Evolutionary conservation across 2,329 filamentous ascomycete genomes (phyloP), one percentile per base, ranked within the genome.

Genomic region (Onygenales sp.): DNA sequence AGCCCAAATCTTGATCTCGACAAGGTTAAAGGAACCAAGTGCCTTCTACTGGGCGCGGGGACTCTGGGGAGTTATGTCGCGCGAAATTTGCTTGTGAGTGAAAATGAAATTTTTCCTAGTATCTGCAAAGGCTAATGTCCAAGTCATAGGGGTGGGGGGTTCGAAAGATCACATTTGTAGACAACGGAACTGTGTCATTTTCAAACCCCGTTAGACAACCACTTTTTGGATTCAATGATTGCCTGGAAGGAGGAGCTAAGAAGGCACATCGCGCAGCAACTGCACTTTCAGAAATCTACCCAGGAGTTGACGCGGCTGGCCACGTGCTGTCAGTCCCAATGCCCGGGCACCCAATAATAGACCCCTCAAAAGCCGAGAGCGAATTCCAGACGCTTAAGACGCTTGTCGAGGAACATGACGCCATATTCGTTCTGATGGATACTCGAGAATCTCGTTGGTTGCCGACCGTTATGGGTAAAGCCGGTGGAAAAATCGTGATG

Each of bases 181-280:
- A 98, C 72, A 95, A 95, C 63, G 93, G 88, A 9, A 82, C 80
- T 4, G 92, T 98, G 36, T 96, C 91, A 6, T 98, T 90, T 67
- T 97, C 92, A 1, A 98, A 98, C 63, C 93, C 93, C 0, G 93
- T 97, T 8, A 84, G 93, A 36, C 93, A 98, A 66, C 92, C 93
- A 1, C 78, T 98, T 1, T 98, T 95, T 69, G 83, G 84, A 55
- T 96, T 95, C 63, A 79, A 87, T 39, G 93, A 98, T 69, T 97
- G 93, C 65, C 73, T 91, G 3, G 80, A 86, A 43, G 93, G 93
- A 5, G 92, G 92, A 0, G 86, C 83, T 11, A 82, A 83, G 61
- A 98, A 98, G 67, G 93, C 93, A 0, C 74, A 80, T 31, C 80
- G 85, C 56, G 93, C 93, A 2, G 88, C 92, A 0, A 83, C 88